Evolutionary conservation across 2,329 filamentous ascomycete genomes (phyloP), one percentile per base, ranked within the genome.

Genomic region (Esteya vermicola): DNA sequence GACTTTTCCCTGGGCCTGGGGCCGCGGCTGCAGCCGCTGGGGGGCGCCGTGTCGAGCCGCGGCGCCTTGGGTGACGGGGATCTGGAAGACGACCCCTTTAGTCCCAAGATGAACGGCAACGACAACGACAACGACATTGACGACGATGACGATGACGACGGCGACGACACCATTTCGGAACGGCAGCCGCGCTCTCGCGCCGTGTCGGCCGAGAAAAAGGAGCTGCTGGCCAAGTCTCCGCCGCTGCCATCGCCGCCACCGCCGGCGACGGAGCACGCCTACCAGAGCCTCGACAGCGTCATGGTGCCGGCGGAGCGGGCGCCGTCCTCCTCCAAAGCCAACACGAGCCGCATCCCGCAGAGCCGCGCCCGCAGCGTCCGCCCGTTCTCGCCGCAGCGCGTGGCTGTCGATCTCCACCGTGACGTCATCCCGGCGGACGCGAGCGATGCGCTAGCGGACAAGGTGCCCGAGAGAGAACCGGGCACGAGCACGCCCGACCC

Each of bases 331-430:
- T 70, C 53, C 61, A 65, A 37, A 62, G 18, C 25, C 18, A 30
- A 10, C n/a, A 12, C 6, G 4, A 5, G 9, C n/a, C 7, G 23
- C 26, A 25, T 19, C 19, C 20, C 35, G 9, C 40, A 68, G 13
- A 59, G 73, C 14, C 68, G 50, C 4, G 47, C 47, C 2, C 43
- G n/a, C n/a, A n/a, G 66, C 14, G 65, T 69, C 16, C 54, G 75
- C 25, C 74, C 74, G 0, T 79, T 79, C 48, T 75, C 71, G 14
- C 75, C 75, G 3, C 70, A 72, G 50, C 73, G 56, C 8, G 43
- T 58, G 25, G 43, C 47, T 9, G 48, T 59, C 10, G 55, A 55
- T 42, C 52, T 55, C 9, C 52, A 56, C n/a, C 51, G 55, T 12
- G 45, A 57, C 39, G 39, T 57, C 8, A 44, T 46, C 9, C 33